A percentile compares a stretch with the other conserved stretches of the same genome.
phyloP scores from a whole-genome alignment of 352 stramenopile species.

The Phytopythium mirpurense region DNA sequence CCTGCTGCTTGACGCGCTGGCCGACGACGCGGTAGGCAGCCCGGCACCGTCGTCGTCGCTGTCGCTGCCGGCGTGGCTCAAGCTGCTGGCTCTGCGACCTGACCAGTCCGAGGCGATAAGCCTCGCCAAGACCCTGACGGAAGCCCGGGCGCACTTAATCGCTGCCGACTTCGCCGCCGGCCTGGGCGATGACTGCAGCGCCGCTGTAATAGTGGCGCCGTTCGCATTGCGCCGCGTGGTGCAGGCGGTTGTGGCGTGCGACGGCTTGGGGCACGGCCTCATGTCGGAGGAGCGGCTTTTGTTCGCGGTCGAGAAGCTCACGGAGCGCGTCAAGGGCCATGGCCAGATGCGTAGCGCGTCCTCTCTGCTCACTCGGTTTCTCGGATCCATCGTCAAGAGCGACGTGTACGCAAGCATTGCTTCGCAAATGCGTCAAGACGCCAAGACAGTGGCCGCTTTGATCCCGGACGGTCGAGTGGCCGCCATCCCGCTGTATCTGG shows the following conservation, averaged over 20 bases:
- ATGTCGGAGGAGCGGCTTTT: constrained; percentile 47
- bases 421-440: constrained; percentile 14
- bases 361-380: constrained; percentile 41
- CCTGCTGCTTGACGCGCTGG: constrained; percentile 17
- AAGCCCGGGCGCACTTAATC: constrained; percentile 39
- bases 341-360: constrained; percentile 10
- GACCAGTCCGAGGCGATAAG: constrained; percentile 3
- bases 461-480: constrained; percentile 3
- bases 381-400: constrained; percentile 49
- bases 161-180: constrained; percentile 5
- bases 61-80: constrained; percentile 19
- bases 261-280: constrained; percentile 7
- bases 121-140: constrained; percentile 18
- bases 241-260: constrained; percentile 31
- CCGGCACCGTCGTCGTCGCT: neutral
- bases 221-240: constrained; percentile 58
- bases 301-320: constrained; percentile 61
- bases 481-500: constrained; percentile 35
- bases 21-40: constrained; percentile 1
- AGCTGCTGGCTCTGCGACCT: constrained; percentile 23
- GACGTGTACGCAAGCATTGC: constrained; percentile 32
- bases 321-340: constrained; percentile 12
- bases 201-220: constrained; percentile 31
- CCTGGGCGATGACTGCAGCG: neutral
- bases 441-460: constrained; percentile 17